Conservation (phyloP, 192 early-diverging fungal genomes). For the Coemansia javaensis region DNA sequence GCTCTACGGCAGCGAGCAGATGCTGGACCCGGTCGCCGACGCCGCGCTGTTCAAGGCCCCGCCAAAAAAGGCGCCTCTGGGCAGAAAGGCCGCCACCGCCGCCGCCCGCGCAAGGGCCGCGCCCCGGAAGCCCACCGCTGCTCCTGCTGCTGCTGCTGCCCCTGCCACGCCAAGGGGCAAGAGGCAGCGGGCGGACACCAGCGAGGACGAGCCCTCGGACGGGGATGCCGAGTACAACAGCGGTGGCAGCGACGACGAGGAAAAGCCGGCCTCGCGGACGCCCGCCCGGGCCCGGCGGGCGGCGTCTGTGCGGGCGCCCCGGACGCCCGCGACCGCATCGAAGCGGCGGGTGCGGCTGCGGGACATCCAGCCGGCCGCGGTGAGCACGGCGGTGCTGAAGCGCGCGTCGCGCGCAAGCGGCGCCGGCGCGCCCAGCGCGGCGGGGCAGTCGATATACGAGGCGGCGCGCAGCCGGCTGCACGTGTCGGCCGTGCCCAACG, state of each 20-base stretch:
- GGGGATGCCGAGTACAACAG: conserved; percentile 5
- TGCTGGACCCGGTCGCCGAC: conserved; percentile 15
- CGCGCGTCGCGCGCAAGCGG: conserved; percentile 12
- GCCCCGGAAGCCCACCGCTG: conserved; percentile 4
- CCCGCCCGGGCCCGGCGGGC: too few species aligned
- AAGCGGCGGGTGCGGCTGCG: conserved; percentile 30
- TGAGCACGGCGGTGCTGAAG: conserved; percentile 17
- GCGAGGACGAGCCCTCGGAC: conserved; percentile 5
- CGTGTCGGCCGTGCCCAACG: conserved; percentile 82
- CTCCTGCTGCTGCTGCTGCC: too few species aligned
- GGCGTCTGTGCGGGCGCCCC: too few species aligned
- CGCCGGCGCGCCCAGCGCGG: conserved; percentile 4
- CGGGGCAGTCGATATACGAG: conserved; percentile 53
- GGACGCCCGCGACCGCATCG: conserved; percentile 6
- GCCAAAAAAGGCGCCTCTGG: conserved; percentile 14
- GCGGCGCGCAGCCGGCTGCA: conserved; percentile 74
- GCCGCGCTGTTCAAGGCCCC: conserved; percentile 20
- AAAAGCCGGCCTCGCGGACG: too few species aligned
- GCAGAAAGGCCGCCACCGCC: conserved; percentile 11
- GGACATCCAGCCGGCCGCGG: conserved; percentile 35
- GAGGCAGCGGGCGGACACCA: conserved; percentile 1
- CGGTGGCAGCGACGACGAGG: conserved; percentile 1
- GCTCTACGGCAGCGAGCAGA: conserved; percentile 14
- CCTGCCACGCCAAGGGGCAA: too few species aligned
- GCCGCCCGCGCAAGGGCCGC: conserved; percentile 16